Evolutionary conservation across 352 stramenopile species (phyloP), one percentile per base, ranked within the genome.

Genomic region (Pythium myriotylum): DNA sequence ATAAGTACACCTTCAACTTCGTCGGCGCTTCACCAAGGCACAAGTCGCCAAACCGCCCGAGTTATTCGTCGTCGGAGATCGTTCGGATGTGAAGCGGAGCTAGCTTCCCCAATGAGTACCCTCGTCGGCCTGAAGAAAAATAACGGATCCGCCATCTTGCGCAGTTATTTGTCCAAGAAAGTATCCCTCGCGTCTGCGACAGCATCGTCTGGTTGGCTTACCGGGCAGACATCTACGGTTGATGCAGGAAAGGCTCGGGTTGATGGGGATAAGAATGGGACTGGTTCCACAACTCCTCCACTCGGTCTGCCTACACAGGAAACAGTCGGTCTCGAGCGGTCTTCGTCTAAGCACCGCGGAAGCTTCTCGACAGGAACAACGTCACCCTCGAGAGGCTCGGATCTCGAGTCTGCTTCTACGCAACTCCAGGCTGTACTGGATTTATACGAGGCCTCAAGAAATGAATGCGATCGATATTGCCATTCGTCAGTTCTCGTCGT

Each of bases 401-500:
- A 65, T 46, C 27, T 48, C 27, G 19, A 46, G 13, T 57, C 57
- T 4, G 35, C 40, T 16, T 43, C 47, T 17, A 62, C 60, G 1
- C 81, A 90, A 26, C 54, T 91, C 46, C 57, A 67, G 27, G 75
- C 78, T 17, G 51, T 94, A 24, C 33, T 96, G 42, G 70, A 91
- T 12, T 65, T 93, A 10, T 92, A 88, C 58, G 69, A 85, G 14
- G 77, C 74, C 39, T 94, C 79, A 5, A 73, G 81, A 54, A 54
- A 62, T 16, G 84, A 94, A 52, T 89, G 82, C 51, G 87, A 96
- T 40, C 68, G 60, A 9, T 93, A 85, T 54, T 91, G 81, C 26
- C 84, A 92, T 59, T 85, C 70, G 22, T 77, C 74, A 16, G 35
- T 88, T 29, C 68, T 76, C 0, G 85, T 67, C 9, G 71, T 70